phyloP scores from a whole-genome alignment of 768 basidiomycete genomes.

The Lactarius quietus region DNA sequence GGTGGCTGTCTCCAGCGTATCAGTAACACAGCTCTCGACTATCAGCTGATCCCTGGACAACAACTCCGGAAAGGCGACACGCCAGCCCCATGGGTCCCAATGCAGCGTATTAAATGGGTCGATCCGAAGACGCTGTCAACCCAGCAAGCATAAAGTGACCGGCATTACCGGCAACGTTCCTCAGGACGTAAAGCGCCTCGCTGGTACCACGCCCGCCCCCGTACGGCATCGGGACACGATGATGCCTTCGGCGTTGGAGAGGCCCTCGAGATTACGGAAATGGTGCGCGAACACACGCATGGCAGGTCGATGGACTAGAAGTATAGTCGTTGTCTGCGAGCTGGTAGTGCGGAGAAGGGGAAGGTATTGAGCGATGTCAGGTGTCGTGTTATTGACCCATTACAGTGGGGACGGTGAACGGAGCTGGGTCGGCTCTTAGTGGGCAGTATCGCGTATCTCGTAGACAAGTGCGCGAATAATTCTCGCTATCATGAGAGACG shows the following conservation, averaged over 20 bases:
- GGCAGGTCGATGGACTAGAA: conserved; percentile 48
- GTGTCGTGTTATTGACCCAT: not conserved
- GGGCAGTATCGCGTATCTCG: conserved; percentile 68
- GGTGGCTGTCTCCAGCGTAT: not conserved
- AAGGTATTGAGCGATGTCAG: conserved; percentile 23
- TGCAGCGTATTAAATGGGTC: conserved; percentile 43
- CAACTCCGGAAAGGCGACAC: not conserved
- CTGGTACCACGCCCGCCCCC: conserved; percentile 59
- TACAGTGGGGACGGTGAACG: conserved; percentile 63
- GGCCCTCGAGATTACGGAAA: conserved; percentile 56
- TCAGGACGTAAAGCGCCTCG: conserved; percentile 60
- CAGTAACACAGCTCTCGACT: not conserved
- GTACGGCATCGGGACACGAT: conserved; percentile 63
- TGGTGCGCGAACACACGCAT: conserved; percentile 48
- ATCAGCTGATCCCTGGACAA: not conserved
- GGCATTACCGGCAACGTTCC: conserved; percentile 62
- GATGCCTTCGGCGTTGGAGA: conserved; percentile 60
- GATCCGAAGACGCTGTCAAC: conserved; percentile 62
- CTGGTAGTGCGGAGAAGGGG: conserved; percentile 57
- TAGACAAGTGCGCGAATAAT: conserved; percentile 54
- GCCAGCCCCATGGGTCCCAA: not conserved
- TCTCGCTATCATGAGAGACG: not conserved
- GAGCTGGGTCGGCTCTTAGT: conserved; percentile 74
- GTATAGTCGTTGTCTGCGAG: conserved; percentile 54
- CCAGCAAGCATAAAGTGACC: conserved; percentile 46